These are phyloP conservation scores for Pleurotus citrinopileatus DNA, from an alignment of 768 basidiomycete genomes.

Conservation along the genomic window DNA sequence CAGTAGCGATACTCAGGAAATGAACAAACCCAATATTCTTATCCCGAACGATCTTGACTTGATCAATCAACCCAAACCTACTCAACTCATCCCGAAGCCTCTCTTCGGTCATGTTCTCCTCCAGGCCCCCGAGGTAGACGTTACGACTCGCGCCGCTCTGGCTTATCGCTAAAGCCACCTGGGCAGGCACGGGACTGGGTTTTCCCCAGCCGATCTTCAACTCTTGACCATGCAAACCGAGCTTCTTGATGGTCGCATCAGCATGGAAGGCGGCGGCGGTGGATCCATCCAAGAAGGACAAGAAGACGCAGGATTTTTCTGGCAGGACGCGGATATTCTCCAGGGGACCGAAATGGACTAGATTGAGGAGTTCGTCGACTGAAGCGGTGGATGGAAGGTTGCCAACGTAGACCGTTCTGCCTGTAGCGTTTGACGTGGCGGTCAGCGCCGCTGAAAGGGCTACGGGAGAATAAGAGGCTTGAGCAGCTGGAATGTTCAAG, in stretches of 20 bases:
- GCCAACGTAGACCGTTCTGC: slow-evolving; percentile 95
- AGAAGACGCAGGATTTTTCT: slow-evolving; percentile 96
- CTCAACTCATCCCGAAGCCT: slow-evolving; percentile 88
- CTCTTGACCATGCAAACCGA: slow-evolving; percentile 91
- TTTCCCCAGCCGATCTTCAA: slow-evolving; percentile 99
- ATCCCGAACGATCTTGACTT: slow-evolving; percentile 98
- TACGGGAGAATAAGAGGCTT: slow-evolving; percentile 75
- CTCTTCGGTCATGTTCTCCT: slow-evolving; percentile 89
- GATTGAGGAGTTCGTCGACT: slow-evolving; percentile 95
- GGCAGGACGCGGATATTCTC: slow-evolving; percentile 93
- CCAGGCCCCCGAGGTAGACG: slow-evolving; percentile 93
- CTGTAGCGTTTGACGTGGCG: slow-evolving; percentile 64
- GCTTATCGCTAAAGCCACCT: slow-evolving; percentile 83
- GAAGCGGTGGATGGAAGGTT: slow-evolving; percentile 94
- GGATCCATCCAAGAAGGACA: slow-evolving; percentile 92
- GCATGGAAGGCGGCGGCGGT: slow-evolving; percentile 97
- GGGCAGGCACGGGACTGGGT: slow-evolving; percentile 81
- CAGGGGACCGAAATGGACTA: slow-evolving; percentile 96
- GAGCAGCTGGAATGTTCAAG: slow-evolving; percentile 67
- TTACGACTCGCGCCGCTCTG: slow-evolving; percentile 94
- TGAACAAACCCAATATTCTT: slow-evolving; percentile 99
- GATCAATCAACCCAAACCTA: slow-evolving; percentile 94
- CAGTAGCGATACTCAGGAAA: slow-evolving; percentile 92
- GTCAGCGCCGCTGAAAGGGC: slow-evolving; percentile 71
- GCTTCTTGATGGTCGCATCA: slow-evolving; percentile 93